phyloP scores from a whole-genome alignment of 1,139 yeast genomes.

The Yamadazyma diddensiae region DNA sequence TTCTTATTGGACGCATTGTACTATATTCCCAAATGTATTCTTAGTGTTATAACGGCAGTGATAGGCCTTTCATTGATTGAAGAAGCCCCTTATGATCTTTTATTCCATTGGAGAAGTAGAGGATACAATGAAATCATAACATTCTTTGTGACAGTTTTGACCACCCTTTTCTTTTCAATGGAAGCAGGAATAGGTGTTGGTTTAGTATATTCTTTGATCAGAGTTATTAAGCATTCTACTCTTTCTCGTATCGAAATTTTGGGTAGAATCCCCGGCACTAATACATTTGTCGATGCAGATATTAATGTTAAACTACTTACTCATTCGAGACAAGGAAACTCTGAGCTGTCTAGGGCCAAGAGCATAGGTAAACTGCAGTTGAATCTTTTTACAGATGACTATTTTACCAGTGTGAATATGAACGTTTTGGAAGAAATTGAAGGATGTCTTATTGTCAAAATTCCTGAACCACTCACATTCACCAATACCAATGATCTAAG shows the following conservation, averaged over 20 bases:
- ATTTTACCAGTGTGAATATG: slow-evolving; percentile 36
- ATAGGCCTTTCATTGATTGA: slow-evolving; percentile 79
- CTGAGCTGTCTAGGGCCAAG: not conserved
- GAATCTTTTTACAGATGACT: slow-evolving; percentile 35
- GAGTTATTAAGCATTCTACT: slow-evolving; percentile 84
- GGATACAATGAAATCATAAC: slow-evolving; percentile 81
- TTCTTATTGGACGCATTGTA: slow-evolving; percentile 63
- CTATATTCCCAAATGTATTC: slow-evolving; percentile 75
- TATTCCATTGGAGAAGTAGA: slow-evolving; percentile 66
- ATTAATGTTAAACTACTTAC: slow-evolving; percentile 22
- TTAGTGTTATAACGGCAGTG: slow-evolving; percentile 76
- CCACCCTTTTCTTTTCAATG: slow-evolving; percentile 79
- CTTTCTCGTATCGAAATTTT: slow-evolving; percentile 86
- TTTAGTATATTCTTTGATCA: slow-evolving; percentile 69
- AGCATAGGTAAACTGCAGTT: slow-evolving; percentile 16
- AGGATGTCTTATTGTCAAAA: slow-evolving; percentile 80
- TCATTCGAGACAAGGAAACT: slow-evolving; percentile 1
- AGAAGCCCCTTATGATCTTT: slow-evolving; percentile 81
- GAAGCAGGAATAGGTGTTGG: slow-evolving; percentile 91
- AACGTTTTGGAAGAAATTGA: slow-evolving; percentile 67
- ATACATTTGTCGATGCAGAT: slow-evolving; percentile 77
- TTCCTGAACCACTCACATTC: slow-evolving; percentile 92
- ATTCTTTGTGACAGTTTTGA: slow-evolving; percentile 64
- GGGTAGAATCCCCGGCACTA: slow-evolving; percentile 78
- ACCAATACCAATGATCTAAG: slow-evolving; percentile 86